Evolutionary conservation across 306 rosid genomes (phyloP).

Genomic region (Pyrus communis): DNA sequence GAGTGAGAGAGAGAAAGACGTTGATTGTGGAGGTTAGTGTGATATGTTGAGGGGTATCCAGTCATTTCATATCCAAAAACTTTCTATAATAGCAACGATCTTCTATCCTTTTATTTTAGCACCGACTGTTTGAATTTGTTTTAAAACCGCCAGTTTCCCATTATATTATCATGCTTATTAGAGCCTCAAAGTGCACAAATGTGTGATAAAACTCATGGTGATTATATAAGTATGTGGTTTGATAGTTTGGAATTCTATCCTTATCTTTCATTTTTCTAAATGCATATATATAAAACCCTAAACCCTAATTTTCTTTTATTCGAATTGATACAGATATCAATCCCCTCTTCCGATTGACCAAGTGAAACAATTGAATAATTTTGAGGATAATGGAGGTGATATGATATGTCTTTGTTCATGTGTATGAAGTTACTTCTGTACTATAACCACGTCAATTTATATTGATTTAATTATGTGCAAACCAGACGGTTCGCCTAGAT

Average conservation of each 20-base stretch:
- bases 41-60: no score
- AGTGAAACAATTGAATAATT: conserved; percentile 72
- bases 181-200: not conserved
- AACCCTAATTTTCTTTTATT: not conserved
- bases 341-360: conserved; percentile 74
- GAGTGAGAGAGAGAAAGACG: no score
- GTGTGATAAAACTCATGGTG: not conserved
- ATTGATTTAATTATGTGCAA: conserved; percentile 13
- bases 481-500: conserved; percentile 63
- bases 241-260: not conserved
- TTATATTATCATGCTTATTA: not conserved
- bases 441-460: not conserved
- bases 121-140: no score
- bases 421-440: not conserved
- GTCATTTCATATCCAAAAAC: no score
- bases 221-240: not conserved
- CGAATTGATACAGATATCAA: conserved; percentile 50
- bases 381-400: conserved; percentile 75
- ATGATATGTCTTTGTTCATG: not conserved
- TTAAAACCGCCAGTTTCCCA: no score
- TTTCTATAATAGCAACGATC: no score
- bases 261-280: not conserved
- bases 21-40: no score
- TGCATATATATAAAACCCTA: no score
- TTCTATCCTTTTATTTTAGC: no score